Conservation (phyloP, 106 monocot species). For the Dendrobium officinale region DNA sequence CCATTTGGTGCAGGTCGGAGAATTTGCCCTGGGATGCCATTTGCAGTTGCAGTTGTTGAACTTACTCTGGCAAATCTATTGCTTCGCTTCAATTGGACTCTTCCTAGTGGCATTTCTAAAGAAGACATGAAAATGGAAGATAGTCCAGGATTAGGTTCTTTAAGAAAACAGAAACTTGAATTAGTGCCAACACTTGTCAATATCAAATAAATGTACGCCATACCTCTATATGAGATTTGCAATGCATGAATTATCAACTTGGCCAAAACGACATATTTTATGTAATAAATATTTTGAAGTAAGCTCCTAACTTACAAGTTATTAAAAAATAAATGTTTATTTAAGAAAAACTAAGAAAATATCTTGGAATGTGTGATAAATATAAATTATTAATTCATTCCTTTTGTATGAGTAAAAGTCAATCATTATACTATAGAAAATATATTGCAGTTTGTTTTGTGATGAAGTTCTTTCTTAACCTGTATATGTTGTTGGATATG, state of each 20-base stretch:
- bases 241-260: neutral
- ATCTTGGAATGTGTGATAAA: no score
- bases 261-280: no score
- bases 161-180: neutral
- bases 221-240: neutral
- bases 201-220: neutral
- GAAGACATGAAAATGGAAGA: neutral
- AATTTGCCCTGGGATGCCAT: slow-evolving; percentile 1
- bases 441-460: neutral
- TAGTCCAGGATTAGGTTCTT: neutral
- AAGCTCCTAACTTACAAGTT: no score
- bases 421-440: no score
- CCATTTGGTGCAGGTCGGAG: neutral
- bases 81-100: neutral
- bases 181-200: neutral
- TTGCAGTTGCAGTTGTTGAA: neutral
- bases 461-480: neutral
- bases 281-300: no score
- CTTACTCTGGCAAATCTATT: neutral
- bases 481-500: slow-evolving; percentile 4
- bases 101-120: neutral
- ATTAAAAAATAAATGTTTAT: no score
- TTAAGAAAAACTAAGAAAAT: no score
- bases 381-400: no score
- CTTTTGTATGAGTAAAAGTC: no score